These are phyloP conservation scores for Calonectria crousiana DNA, from an alignment of 2,329 filamentous ascomycete genomes.

Conservation along the genomic window DNA sequence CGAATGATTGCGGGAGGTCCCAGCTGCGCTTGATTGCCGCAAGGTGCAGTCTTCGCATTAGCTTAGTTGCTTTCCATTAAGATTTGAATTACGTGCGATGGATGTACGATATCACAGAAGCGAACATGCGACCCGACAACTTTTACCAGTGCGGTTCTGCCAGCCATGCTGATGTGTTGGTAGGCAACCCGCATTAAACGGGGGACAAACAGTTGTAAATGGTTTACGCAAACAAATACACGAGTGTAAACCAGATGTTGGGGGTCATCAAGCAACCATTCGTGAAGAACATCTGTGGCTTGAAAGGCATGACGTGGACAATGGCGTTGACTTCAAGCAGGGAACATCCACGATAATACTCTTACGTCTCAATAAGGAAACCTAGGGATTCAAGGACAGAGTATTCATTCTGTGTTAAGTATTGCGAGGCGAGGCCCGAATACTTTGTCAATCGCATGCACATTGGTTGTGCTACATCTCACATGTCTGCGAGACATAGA, in stretches of 20 bases:
- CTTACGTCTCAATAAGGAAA: neutral
- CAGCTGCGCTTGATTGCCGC: neutral
- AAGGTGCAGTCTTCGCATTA: neutral
- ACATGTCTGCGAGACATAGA: no score
- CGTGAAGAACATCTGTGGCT: neutral
- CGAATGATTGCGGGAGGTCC: neutral
- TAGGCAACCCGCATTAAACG: neutral
- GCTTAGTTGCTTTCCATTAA: neutral
- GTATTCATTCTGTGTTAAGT: neutral
- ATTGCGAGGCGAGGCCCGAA: neutral
- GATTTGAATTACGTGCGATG: neutral
- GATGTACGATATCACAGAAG: neutral
- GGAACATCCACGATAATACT: neutral
- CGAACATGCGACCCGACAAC: neutral
- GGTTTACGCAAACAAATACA: neutral
- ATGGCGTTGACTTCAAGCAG: neutral
- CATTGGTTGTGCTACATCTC: neutral
- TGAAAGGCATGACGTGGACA: slow-evolving; percentile 15
- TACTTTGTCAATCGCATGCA: neutral
- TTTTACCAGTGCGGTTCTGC: neutral
- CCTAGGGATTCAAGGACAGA: neutral
- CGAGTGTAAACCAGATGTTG: neutral
- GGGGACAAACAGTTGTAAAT: neutral
- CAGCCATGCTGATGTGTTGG: no score
- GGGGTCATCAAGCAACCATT: neutral